phyloP scores from a whole-genome alignment of 371 early-diverging fungal genomes.

The Mucor mucedo region DNA sequence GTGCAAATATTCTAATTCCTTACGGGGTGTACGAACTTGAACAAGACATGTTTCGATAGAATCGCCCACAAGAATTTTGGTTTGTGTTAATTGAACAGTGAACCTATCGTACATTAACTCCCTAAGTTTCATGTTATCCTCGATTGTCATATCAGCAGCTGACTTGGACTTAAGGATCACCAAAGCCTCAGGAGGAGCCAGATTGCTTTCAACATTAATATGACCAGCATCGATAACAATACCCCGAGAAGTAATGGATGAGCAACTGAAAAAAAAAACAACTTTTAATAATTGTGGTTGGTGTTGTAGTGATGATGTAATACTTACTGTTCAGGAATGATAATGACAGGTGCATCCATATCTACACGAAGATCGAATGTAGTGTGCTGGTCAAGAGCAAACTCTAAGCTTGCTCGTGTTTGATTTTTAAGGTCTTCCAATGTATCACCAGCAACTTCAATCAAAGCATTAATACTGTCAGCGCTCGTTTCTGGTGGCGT shows the following conservation, averaged over 20 bases:
- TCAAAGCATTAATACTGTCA: conserved; percentile 74
- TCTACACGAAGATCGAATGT: conserved; percentile 91
- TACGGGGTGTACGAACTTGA: conserved; percentile 58
- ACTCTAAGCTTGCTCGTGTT: conserved; percentile 86
- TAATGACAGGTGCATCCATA: conserved; percentile 95
- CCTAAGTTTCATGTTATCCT: conserved; percentile 73
- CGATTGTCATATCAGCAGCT: conserved; percentile 60
- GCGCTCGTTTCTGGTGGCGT: conserved; percentile 81
- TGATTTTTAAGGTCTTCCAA: conserved; percentile 90
- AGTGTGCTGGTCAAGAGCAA: conserved; percentile 88
- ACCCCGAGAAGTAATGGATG: conserved; percentile 65
- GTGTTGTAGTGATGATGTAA: not conserved
- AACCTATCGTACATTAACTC: conserved; percentile 93
- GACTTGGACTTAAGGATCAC: conserved; percentile 73
- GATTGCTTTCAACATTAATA: conserved; percentile 83
- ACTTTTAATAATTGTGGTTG: not conserved
- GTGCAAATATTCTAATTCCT: conserved; percentile 65
- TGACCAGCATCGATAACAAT: conserved; percentile 94
- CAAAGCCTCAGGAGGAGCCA: conserved; percentile 75
- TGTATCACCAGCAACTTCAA: conserved; percentile 87
- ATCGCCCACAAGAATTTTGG: conserved; percentile 84
- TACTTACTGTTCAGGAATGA: conserved; percentile 80
- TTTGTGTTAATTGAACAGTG: conserved; percentile 78
- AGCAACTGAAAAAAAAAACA: conserved; percentile 40
- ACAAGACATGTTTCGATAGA: conserved; percentile 77